phyloP scores from a whole-genome alignment of 2,329 filamentous ascomycete genomes.

The Chrysosporium queenslandicum region DNA sequence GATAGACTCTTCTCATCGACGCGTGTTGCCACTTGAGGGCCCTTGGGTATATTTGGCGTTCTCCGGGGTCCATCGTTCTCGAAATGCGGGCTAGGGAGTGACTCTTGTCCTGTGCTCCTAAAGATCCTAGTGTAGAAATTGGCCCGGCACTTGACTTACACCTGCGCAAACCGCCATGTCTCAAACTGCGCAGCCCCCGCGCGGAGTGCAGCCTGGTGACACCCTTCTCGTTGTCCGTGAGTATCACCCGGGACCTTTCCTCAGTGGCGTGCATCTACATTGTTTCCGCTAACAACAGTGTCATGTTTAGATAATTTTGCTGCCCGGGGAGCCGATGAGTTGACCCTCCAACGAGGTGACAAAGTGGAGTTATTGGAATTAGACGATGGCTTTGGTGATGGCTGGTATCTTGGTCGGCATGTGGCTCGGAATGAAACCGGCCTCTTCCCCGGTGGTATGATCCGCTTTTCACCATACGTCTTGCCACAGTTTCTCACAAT shows the following conservation, averaged over 20 bases:
- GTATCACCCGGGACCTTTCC: conserved; percentile 20
- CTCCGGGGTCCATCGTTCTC: not conserved
- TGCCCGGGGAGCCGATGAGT: conserved; percentile 83
- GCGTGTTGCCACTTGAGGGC: not conserved
- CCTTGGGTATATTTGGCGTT: not conserved
- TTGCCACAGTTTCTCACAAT: conserved; percentile 21
- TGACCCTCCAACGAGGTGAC: conserved; percentile 70
- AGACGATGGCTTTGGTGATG: conserved; percentile 58
- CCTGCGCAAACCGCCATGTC: conserved; percentile 23
- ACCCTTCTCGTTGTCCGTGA: conserved; percentile 38
- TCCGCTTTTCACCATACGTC: not conserved
- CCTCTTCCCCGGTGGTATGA: conserved; percentile 41
- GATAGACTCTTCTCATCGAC: not conserved
- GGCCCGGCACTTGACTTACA: not conserved
- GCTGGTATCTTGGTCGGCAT: conserved; percentile 52
- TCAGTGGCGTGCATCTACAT: not conserved
- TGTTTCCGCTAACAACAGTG: conserved; percentile 11
- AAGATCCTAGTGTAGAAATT: not conserved
- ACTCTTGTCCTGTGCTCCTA: not conserved
- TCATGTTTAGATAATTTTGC: conserved; percentile 72
- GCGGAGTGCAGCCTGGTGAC: conserved; percentile 34
- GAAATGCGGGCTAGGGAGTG: conserved; percentile 5
- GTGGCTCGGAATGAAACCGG: conserved; percentile 34
- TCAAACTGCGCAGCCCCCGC: conserved; percentile 25
- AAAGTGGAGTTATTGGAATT: conserved; percentile 54